Percentiles rank a stretch among this genome's conserved stretches.
Evolutionary conservation across 805 yeast species (phyloP).

Genomic region (Metschnikowia continentalis): DNA sequence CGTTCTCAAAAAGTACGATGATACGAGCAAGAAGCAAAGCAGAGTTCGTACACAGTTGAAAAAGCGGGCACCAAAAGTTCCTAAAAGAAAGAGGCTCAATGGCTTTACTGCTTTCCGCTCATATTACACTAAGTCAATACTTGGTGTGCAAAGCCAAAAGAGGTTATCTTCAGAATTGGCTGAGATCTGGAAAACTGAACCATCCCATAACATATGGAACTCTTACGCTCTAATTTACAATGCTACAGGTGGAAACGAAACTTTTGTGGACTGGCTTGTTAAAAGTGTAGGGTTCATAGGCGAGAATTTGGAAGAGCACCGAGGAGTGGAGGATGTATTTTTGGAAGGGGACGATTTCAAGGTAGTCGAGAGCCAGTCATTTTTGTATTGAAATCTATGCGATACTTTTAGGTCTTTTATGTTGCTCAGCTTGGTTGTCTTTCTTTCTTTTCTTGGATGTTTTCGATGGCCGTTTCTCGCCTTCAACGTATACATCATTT

Average conservation of each 20-base stretch:
- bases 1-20: background rate
- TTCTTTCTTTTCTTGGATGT: constrained; percentile 32
- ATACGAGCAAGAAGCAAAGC: background rate
- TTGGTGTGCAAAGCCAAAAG: constrained; percentile 5
- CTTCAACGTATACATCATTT: constrained; percentile 71
- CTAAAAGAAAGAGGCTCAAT: constrained; percentile 1
- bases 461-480: constrained; percentile 72
- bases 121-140: constrained; percentile 6
- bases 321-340: constrained; percentile 9
- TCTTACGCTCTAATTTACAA: constrained; percentile 8
- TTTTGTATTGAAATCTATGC: constrained; percentile 1
- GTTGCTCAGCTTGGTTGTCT: constrained; percentile 10
- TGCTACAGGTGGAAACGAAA: constrained; percentile 8
- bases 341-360: background rate
- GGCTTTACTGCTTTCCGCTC: constrained; percentile 10
- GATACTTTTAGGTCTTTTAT: constrained; percentile 3
- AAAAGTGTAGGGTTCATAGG: background rate
- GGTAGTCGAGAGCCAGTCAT: background rate
- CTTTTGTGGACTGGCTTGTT: constrained; percentile 8
- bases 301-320: background rate
- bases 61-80: background rate
- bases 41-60: background rate
- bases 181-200: constrained; percentile 7
- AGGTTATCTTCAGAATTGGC: constrained; percentile 6
- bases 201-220: constrained; percentile 5